Evolutionary conservation across 345 rosid species (phyloP).

Genomic region (Turritis glabra): DNA sequence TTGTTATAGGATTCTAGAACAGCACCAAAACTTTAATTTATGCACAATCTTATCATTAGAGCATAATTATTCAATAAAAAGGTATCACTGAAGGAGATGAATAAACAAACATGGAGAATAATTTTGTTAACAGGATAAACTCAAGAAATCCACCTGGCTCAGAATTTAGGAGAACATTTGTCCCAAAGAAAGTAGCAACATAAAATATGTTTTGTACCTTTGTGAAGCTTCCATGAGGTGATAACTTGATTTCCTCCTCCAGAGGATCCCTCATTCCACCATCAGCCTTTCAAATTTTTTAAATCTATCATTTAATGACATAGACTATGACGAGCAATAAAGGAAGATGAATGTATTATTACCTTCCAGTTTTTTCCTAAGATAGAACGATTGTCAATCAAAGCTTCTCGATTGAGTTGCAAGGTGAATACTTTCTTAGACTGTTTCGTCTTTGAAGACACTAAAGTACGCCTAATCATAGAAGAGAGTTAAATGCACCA

Average conservation of each 20-base stretch:
- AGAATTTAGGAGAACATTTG: neutral
- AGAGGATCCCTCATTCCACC: slow-evolving; percentile 64
- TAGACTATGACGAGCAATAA: neutral
- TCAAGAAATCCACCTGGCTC: neutral
- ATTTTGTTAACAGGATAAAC: neutral
- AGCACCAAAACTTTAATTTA: neutral
- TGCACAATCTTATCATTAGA: neutral
- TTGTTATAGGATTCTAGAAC: neutral
- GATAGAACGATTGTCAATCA: slow-evolving; percentile 38
- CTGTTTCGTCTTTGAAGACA: slow-evolving; percentile 64
- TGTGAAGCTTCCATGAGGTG: slow-evolving; percentile 73
- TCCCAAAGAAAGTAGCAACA: neutral
- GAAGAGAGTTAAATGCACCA: neutral
- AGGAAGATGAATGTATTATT: neutral
- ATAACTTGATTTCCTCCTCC: slow-evolving; percentile 44
- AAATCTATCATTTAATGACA: neutral
- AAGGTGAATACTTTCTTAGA: slow-evolving; percentile 57
- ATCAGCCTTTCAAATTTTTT: slow-evolving; percentile 42
- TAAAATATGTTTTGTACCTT: slow-evolving; percentile 1
- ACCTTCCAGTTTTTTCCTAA: slow-evolving; percentile 58
- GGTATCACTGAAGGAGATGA: neutral
- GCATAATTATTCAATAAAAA: neutral
- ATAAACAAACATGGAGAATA: neutral
- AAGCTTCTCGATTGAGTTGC: slow-evolving; percentile 53
- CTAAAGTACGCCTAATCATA: slow-evolving; percentile 49